Base-by-base conservation (phyloP, 179 eudicot species). In the Actinidia arguta region DNA sequence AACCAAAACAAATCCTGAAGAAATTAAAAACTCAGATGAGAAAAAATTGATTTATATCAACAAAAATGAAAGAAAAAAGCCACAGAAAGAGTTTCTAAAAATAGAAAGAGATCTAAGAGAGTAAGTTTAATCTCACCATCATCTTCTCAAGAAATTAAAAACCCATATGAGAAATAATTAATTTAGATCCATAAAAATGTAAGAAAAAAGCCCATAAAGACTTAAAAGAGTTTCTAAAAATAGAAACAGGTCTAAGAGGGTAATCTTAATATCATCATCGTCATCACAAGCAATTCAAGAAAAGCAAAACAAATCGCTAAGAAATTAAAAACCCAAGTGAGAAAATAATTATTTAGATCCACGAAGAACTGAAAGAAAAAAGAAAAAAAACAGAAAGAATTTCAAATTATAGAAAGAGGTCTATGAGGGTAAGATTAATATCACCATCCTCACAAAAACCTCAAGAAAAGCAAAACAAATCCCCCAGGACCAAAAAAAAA, bases 161-260 rank as follows among this genome's bases (percentile, higher is more conserved):
- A 31, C 63, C 36, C 76, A 54, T 42, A 48, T 66, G 67, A 6
- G 64, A 68, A 79, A 79, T 4, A 46, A n/a, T 0, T 22, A 66
- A 27, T 71, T 12, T 20, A 55, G 47, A 46, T 55, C 73, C 47
- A 68, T 22, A 3, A 44, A 6, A 51, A 22, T 44, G 48, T 18
- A 39, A 24, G 18, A 22, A 7, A 39, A 39, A 24, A 56, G 55
- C 42, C 56, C n/a, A n/a, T n/a, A 66, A 25, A 42, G 56, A n/a
- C n/a, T n/a, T n/a, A n/a, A 80, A 70, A 70, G 18, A 25, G 52
- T 80, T 75, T 79, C 88, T 56, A 58, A 59, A 82, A 75, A 51
- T 68, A 71, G 81, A 68, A 82, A 75, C 58, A 76, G 46, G 25
- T 27, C 2, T 56, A 47, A 31, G 14, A 17, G 72, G 55, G 27